Base-by-base conservation (phyloP, 768 basidiomycete genomes). In the Crassisporium funariophilum region DNA sequence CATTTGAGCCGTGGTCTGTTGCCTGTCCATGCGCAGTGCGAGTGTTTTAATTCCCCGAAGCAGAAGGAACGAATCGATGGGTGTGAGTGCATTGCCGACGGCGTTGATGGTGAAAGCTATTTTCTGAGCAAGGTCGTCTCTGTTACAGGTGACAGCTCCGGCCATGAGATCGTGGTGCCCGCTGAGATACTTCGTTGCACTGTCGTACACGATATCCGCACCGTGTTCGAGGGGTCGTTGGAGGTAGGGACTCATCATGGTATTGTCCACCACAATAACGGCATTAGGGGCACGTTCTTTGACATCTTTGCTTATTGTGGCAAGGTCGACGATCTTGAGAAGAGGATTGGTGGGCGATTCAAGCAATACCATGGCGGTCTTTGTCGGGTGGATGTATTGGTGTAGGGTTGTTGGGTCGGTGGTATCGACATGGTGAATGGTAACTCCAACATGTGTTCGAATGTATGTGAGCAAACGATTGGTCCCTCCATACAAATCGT, bases 81-180 rank as follows among this genome's bases (percentile, higher is more conserved):
- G 97, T 11, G 91, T 85, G 15, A 99, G 78, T 0, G 87, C 97
- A 61, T 97, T 98, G 6, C 97, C 97, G 13, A 95, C 83, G 4
- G 91, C 75, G 65, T 98, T 98, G 69, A 98, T 91, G 24, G 84
- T 80, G 66, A 95, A 98, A 0, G 85, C 89, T 53, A 99, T 77
- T 74, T 88, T 81, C 89, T 95, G 44, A 48, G 88, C 89, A 40
- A 98, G 60, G 57, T 97, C 94, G 46, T 95, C 92, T 41, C 89
- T 75, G 70, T 94, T 90, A 71, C 94, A 97, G 20, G 84, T 86
- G 54, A 98, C 88, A 35, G 91, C 84, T 49, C 97, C 97, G 0
- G 97, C 95, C 97, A 99, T 99, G 53, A 99, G 83, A 64, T 99
- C 97, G 68, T 99, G 97, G 61, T 99, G 97, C 6, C 97, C 97